Base-by-base conservation (phyloP, 768 basidiomycete species). In the Suillus sp. region DNA sequence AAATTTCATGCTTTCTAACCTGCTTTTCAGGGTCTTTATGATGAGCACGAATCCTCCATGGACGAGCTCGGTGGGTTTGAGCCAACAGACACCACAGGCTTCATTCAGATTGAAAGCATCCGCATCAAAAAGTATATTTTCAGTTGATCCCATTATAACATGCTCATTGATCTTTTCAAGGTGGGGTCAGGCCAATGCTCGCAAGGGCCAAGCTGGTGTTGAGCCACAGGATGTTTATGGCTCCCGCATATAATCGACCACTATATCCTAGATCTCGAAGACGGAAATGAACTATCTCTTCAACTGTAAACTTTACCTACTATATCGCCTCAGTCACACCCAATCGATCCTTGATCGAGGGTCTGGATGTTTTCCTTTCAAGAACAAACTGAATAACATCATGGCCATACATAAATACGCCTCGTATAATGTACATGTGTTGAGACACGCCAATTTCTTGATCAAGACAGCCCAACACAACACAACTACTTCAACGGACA, bases 11-110 rank as follows among this genome's bases (percentile, higher is more conserved):
- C 9, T 38, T 18, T 56, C 55, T 60, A 34, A 56, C 3, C n/a
- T 11, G 18, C 4, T 20, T 8, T 34, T 2, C 65, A 93, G 90
- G 93, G 93, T 73, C 84, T 99, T 30, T 99, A 99, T 75, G 97
- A 99, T 72, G 95, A 93, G 71, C 89, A 89, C 37, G 85, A 97
- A 78, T 94, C 93, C 11, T 97, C 95, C 61, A 99, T 99, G 97
- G 97, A 99, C 76, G 95, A 96, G 79, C 88, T 98, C 63, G 96
- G 97, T 65, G 96, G 96, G 48, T 99, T 99, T 78, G 94, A 96
- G 79, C 96, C 96, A 25, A 93, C 91, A 37, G 95, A 96, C 72
- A 96, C 95, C 11, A 53, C 51, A 53, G 51, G 51, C 2, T 99
- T 99, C 84, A 98, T 99, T 78, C 89, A 91, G 72, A 98, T 99